Base-by-base conservation (phyloP, 2,329 filamentous ascomycete species). In the Ascochyta pisi region DNA sequence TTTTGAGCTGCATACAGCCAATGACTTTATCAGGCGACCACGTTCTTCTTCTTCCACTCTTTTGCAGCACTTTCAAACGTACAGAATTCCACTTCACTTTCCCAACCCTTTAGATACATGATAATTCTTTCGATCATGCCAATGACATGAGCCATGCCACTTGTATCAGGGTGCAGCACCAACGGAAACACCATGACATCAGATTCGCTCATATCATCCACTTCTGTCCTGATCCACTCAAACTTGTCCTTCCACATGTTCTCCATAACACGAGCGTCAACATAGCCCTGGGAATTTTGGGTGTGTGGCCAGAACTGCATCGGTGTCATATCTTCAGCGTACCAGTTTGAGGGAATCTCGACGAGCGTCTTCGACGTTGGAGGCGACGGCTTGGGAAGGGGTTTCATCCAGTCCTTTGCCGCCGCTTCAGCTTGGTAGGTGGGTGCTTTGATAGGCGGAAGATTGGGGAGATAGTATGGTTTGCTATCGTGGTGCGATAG, bases 181-280 rank as follows among this genome's bases (percentile, higher is more conserved):
- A 86, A 66, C 16, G 81, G 80, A 48, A 85, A 85, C 0, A 85
- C 70, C 27, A 78, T 74, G 67, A 67, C 66, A 46, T 57, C 69
- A 46, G 68, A 68, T 26, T 70, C 64, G 1, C 63, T 65, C 57
- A 76, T 70, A 13, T 77, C 69, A 48, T 70, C 69, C 55, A 77
- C 62, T 62, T 79, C 77, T 3, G 58, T 57, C 37, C 63, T 55
- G n/a, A 86, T 73, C 78, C 80, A 88, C 57, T 82, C 76, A 62
- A 87, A 85, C 12, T 83, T 79, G 62, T 86, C 84, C 62, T 78
- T 81, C 85, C 85, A 87, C 76, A 87, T 83, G 56, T 82, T 77
- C 75, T 87, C 84, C 26, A 87, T 79, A 1, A 83, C 77, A 9
- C 80, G 76, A 4, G 82, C 80, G 49, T 84, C 82, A 0, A 86